phyloP scores from a whole-genome alignment of 2,329 filamentous ascomycete genomes.

The Ophiocordyceps camponoti-floridani region DNA sequence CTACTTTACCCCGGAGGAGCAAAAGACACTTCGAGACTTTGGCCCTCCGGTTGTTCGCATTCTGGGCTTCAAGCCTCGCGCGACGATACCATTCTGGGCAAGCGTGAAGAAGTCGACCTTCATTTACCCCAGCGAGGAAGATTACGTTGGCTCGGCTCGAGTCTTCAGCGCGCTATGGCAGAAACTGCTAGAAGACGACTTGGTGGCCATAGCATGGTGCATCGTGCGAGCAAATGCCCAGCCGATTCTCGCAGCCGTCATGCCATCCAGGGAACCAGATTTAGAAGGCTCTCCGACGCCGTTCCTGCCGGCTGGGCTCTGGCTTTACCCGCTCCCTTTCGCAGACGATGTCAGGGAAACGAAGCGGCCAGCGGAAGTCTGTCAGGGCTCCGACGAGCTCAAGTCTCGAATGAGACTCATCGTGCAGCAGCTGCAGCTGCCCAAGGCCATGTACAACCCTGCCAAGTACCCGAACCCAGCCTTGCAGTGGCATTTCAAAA shows the following conservation, averaged over 20 bases:
- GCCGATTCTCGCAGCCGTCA: constrained; percentile 62
- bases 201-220: constrained; percentile 80
- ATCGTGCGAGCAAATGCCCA: constrained; percentile 65
- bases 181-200: constrained; percentile 63
- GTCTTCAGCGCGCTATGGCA: constrained; percentile 85
- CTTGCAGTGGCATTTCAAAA: constrained; percentile 93
- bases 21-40: constrained; percentile 60
- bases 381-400: constrained; percentile 47
- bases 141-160: constrained; percentile 76
- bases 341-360: constrained; percentile 71
- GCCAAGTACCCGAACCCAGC: constrained; percentile 78
- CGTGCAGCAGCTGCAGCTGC: constrained; percentile 73
- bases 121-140: constrained; percentile 84
- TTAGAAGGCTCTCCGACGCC: constrained; percentile 50
- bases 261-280: constrained; percentile 52
- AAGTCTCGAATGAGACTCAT: constrained; percentile 69
- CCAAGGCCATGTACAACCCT: constrained; percentile 70
- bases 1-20: constrained; percentile 70
- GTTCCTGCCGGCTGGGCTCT: constrained; percentile 65
- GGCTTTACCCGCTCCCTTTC: constrained; percentile 76
- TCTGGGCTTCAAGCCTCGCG: constrained; percentile 80
- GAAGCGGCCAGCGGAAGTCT: constrained; percentile 38
- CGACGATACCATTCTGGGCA: constrained; percentile 62
- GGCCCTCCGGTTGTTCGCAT: constrained; percentile 71
- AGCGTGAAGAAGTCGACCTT: constrained; percentile 76